phyloP scores from a whole-genome alignment of 352 stramenopile genomes.

The Pythium oligandrum region DNA sequence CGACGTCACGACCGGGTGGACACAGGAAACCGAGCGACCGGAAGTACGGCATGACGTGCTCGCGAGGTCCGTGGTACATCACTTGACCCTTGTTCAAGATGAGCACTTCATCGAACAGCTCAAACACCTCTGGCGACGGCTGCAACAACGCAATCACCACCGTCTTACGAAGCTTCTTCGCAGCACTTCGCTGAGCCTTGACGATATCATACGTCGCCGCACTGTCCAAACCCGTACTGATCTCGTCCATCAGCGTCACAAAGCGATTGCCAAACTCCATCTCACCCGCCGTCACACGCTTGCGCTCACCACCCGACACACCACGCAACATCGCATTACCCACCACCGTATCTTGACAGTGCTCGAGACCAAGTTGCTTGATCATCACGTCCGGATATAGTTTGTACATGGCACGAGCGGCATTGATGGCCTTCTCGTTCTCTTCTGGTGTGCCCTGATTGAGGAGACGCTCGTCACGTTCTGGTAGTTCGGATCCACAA shows the following conservation, averaged over 20 bases:
- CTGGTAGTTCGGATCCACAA: constrained; percentile 10
- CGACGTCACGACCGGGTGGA: constrained; percentile 20
- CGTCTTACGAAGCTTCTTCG: constrained; percentile 19
- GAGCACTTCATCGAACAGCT: constrained; percentile 31
- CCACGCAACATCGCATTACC: constrained; percentile 47
- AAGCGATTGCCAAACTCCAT: constrained; percentile 72
- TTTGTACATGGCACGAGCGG: constrained; percentile 10
- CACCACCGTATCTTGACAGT: constrained; percentile 51
- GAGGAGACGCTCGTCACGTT: constrained; percentile 25
- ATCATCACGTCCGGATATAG: constrained; percentile 31
- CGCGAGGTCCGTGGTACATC: constrained; percentile 35
- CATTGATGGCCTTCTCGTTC: constrained; percentile 16
- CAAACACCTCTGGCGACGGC: constrained; percentile 24
- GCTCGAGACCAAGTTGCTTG: constrained; percentile 26
- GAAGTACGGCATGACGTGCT: constrained; percentile 29
- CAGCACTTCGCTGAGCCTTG: constrained; percentile 29
- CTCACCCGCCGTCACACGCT: constrained; percentile 63
- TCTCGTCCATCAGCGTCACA: constrained; percentile 84
- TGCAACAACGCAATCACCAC: constrained; percentile 22
- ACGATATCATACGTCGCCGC: constrained; percentile 89
- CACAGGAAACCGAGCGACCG: constrained; percentile 21
- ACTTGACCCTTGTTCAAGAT: constrained; percentile 40
- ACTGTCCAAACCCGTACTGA: constrained; percentile 90
- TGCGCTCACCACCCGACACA: constrained; percentile 57
- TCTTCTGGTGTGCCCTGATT: constrained; percentile 25